These are phyloP conservation scores for Emericellopsis terricola DNA, from an alignment of 495 filamentous ascomycete genomes.

Conservation along the genomic window DNA sequence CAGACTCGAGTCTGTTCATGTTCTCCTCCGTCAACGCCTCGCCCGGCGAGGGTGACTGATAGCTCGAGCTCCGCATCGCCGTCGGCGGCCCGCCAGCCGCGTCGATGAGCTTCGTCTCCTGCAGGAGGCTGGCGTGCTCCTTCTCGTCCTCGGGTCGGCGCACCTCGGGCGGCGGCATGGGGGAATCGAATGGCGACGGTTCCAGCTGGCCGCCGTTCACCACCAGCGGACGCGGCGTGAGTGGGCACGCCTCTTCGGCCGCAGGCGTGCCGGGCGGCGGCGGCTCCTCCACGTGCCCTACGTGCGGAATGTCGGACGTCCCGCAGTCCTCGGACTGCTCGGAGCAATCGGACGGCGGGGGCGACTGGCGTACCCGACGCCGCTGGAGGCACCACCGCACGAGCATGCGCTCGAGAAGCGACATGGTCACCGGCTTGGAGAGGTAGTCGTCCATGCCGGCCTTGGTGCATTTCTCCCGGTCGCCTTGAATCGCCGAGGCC, in stretches of 20 bases:
- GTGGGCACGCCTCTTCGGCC: slow-evolving; percentile 6
- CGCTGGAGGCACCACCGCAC: slow-evolving; percentile 29
- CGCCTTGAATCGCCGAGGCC: slow-evolving; percentile 64
- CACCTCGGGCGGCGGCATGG: slow-evolving; percentile 5
- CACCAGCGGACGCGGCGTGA: slow-evolving; percentile 11
- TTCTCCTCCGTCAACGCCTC: slow-evolving; percentile 20
- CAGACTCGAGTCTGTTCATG: slow-evolving; percentile 13
- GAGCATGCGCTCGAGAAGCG: slow-evolving; percentile 54
- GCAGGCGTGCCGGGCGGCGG: slow-evolving; percentile 3
- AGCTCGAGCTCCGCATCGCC: slow-evolving; percentile 3
- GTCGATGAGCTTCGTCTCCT: slow-evolving; percentile 19
- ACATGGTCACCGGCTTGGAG: slow-evolving; percentile 55
- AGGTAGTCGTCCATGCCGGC: slow-evolving; percentile 81
- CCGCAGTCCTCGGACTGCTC: slow-evolving; percentile 13
- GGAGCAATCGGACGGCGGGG: slow-evolving; percentile 8
- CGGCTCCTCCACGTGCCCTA: slow-evolving; percentile 6
- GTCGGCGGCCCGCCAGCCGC: slow-evolving; percentile 9
- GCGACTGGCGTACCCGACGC: slow-evolving; percentile 3
- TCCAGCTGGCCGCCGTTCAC: slow-evolving; percentile 6
- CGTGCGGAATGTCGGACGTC: slow-evolving; percentile 12
- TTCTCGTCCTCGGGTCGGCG: slow-evolving; percentile 10
- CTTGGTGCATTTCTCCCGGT: slow-evolving; percentile 55
- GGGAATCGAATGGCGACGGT: slow-evolving; percentile 1
- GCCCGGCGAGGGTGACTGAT: slow-evolving; percentile 5
- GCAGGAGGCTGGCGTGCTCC: slow-evolving; percentile 11